Base-by-base conservation (phyloP, 2,329 filamentous ascomycete species). In the Amauroascus verrucosus region DNA sequence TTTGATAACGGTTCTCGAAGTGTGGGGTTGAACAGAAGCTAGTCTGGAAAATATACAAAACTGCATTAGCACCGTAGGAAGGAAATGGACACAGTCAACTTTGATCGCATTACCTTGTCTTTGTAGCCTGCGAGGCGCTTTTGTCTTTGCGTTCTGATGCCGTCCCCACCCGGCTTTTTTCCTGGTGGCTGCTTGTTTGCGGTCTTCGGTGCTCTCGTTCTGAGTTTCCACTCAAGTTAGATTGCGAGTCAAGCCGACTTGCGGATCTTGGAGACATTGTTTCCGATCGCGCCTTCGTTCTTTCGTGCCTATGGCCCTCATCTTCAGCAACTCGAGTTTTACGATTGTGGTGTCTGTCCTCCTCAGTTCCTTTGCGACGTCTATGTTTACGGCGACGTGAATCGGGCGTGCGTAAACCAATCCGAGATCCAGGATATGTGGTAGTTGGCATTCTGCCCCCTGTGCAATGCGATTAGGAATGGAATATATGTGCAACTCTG, bases 351-450 rank as follows among this genome's bases (percentile, higher is more conserved):
- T 48, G 50, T 22, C 22, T 53, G 18, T 48, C 45, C 18, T 51
- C 43, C 24, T 51, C 56, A 6, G 40, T 41, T 20, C 51, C 43
- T 38, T 40, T 43, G 14, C 28, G 50, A 22, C 40, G 46, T 26
- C 50, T 40, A 24, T 26, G 52, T 6, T 18, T 44, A 16, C 40
- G 46, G 5, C 44, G 54, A 18, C 28, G 46, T 9, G 52, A 49
- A 18, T 40, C 13, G 4, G 51, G 35, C 5, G n/a, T 35, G n/a
- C 9, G 24, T 13, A 32, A 41, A 13, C 16, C 14, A 26, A 22
- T 30, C 6, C 28, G 45, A 16, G 41, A 20, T 5, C 8, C 51
- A 14, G 44, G 26, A 6, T 48, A 20, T 9, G 40, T 41, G 11
- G 28, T 45, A 24, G 46, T 35, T 14, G 30, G 16, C 52, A 50